Evolutionary conservation across 2,329 filamentous ascomycete genomes (phyloP), one percentile per base, ranked within the genome.

Genomic region (Botrytis sinoallii): DNA sequence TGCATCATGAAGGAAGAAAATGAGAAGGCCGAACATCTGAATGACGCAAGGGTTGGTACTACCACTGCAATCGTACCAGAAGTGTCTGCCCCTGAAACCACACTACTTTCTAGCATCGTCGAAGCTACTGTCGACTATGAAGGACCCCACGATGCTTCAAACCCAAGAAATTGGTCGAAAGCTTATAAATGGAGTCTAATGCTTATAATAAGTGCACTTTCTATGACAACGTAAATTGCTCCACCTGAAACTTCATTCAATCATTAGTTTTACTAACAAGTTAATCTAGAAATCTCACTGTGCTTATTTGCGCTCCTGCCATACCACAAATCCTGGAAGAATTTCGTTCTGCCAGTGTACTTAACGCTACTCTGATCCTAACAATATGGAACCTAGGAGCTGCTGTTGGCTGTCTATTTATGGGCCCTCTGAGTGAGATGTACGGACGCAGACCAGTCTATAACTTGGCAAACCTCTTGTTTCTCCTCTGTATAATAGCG

Each of bases 401-500:
- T 72, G 84, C 84, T 22, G 83, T 84, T 29, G 85, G 84, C 0
- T 85, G 84, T 3, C 68, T 80, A 1, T 64, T 92, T 3, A 92
- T 90, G 88, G 91, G 90, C 1, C 90, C 90, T 0, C 81, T 92
- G 25, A 86, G 77, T 4, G 90, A 93, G 78, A 80, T 92, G 16
- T 89, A 87, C 72, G 90, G 88, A 7, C 85, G 88, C 5, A 86
- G 90, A 76, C 78, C 86, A 35, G 83, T 91, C n/a, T 88, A 91
- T 3, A 88, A 89, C 75, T 76, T 85, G 12, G 82, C 86, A 3
- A 90, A 89, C 77, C 75, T 89, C 32, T 83, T 87, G 74, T 40
- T 40, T 40, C 78, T 89, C 0, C 79, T 87, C 5, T 89, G 87
- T 77, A 89, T 88, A 74, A 84, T 86, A 66, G 85, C 83, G 7